A percentile compares a stretch with the other conserved stretches of the same genome.
Conservation (phyloP, 345 rosid genomes). For the Noccaea bulbosa region DNA sequence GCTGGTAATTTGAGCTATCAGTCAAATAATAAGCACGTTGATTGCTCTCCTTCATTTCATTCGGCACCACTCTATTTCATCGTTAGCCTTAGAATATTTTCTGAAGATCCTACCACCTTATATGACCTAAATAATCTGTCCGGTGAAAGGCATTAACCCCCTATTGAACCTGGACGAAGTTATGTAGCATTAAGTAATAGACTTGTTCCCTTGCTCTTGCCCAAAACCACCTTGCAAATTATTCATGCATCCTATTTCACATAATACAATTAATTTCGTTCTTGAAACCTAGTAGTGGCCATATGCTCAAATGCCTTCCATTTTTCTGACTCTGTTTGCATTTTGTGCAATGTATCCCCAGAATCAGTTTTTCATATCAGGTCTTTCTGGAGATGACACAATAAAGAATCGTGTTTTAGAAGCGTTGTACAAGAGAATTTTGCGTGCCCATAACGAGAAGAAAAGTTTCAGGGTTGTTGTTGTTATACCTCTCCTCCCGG, state of each 20-base stretch:
- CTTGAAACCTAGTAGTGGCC: slow-evolving; percentile 26
- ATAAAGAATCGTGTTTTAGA: slow-evolving; percentile 86
- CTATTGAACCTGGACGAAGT: background rate
- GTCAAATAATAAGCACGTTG: background rate
- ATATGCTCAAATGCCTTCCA: slow-evolving; percentile 26
- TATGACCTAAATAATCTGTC: background rate
- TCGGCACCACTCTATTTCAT: background rate
- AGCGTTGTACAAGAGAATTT: slow-evolving; percentile 80
- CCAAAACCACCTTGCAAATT: slow-evolving; percentile 3
- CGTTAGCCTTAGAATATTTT: background rate
- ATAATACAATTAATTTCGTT: slow-evolving; percentile 11
- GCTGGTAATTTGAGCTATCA: background rate
- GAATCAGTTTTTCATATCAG: slow-evolving; percentile 99
- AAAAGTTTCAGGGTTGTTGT: slow-evolving; percentile 84
- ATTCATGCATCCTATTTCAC: slow-evolving; percentile 1
- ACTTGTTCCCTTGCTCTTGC: slow-evolving; percentile 8
- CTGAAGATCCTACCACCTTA: slow-evolving; percentile 2
- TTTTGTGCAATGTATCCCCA: slow-evolving; percentile 59
- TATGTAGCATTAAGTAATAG: slow-evolving; percentile 3
- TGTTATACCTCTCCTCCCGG: slow-evolving; percentile 96
- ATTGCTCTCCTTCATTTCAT: background rate
- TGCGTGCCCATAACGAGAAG: slow-evolving; percentile 83
- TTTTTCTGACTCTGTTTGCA: slow-evolving; percentile 48
- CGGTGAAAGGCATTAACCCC: slow-evolving; percentile 7
- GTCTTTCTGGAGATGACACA: slow-evolving; percentile 90